These are phyloP conservation scores for Aegilops longissima DNA, from an alignment of 176 grass and related monocot species.

Conservation along the genomic window DNA sequence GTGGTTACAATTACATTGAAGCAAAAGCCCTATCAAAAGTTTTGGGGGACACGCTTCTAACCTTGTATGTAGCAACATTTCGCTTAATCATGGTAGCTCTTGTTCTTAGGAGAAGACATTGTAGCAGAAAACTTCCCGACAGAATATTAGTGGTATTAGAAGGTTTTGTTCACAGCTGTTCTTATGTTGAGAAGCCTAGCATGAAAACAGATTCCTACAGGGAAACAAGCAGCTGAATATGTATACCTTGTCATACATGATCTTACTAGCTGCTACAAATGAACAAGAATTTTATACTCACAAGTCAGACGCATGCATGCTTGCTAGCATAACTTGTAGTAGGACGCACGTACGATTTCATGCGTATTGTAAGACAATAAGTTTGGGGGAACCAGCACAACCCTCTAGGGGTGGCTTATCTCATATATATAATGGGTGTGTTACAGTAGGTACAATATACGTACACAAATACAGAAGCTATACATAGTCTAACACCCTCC, in stretches of 20 bases:
- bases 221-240: neutral
- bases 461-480: too few species aligned
- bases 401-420: too few species aligned
- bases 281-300: neutral
- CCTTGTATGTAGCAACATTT: neutral
- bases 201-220: slow-evolving; percentile 12
- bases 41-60: neutral
- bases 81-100: neutral
- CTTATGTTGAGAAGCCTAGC: neutral
- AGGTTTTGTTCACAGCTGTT: neutral
- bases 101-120: neutral
- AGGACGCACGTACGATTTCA: neutral
- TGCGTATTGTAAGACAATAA: neutral
- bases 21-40: neutral
- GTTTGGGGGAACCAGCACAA: too few species aligned
- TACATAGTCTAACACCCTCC: too few species aligned
- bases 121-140: neutral
- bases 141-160: neutral
- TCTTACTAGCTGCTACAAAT: neutral
- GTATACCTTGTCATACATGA: neutral
- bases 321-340: neutral
- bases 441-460: too few species aligned
- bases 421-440: too few species aligned
- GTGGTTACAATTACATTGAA: neutral
- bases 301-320: neutral